These are phyloP conservation scores for Neofusicoccum parvum DNA, from an alignment of 2,329 filamentous ascomycete genomes.

Conservation along the genomic window DNA sequence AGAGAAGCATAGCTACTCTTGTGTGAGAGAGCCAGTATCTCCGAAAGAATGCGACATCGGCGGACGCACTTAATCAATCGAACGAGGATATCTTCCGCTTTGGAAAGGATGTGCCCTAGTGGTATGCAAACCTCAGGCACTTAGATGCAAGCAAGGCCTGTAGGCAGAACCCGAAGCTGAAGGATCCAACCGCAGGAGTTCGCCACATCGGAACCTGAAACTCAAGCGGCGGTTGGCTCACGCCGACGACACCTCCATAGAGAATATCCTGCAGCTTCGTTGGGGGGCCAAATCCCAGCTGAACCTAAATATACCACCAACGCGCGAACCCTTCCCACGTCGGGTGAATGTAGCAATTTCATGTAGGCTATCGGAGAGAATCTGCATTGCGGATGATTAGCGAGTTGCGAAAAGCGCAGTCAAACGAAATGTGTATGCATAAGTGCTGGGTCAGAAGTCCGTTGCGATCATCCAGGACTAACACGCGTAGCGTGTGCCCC, in stretches of 20 bases:
- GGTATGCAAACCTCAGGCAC: too few species aligned
- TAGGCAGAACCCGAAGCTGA: too few species aligned
- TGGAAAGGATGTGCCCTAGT: too few species aligned
- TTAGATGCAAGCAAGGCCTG: too few species aligned
- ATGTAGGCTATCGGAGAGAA: not conserved
- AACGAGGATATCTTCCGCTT: too few species aligned
- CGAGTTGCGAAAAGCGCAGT: not conserved
- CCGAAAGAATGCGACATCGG: too few species aligned
- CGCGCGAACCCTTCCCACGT: not conserved
- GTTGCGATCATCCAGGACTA: conserved; percentile 69
- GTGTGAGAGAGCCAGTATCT: too few species aligned
- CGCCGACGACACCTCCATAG: not conserved
- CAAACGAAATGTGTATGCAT: conserved; percentile 8
- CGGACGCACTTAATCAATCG: too few species aligned
- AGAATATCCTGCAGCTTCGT: not conserved
- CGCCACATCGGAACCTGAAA: not conserved
- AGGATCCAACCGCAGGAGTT: not conserved
- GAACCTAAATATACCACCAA: not conserved
- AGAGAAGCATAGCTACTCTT: too few species aligned
- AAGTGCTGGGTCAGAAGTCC: conserved; percentile 68
- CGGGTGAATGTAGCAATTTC: too few species aligned
- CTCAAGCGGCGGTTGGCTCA: not conserved
- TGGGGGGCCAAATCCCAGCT: not conserved
- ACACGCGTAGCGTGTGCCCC: not conserved
- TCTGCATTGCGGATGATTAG: not conserved